Evolutionary conservation across 148 eudicot species (phyloP), one percentile per base, ranked within the genome.

Genomic region (Arbutus unedo): DNA sequence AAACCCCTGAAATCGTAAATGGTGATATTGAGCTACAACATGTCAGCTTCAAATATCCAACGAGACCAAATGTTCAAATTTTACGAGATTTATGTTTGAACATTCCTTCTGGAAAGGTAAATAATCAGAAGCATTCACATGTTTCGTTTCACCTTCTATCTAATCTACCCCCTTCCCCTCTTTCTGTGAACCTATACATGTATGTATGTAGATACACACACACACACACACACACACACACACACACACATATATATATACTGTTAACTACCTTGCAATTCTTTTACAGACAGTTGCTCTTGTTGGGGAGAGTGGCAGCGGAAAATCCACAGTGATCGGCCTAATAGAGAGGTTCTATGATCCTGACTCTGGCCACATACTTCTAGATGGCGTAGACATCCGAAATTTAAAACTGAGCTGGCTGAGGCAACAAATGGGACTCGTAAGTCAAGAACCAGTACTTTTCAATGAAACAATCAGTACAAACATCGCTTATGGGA

Each of bases 281-380:
- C 2, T 2, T 5, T 86, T 84, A 43, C 88, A 93, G 97, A 90
- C 94, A 11, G 91, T 95, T 62, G 97, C 93, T 31, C 89, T 95
- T 47, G 98, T 95, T 14, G 98, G 98, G 82, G 97, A 93, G 79
- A 95, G 96, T 72, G 98, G 98, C 0, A 87, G 94, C 57, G 98
- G 98, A 8, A 95, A 95, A 76, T 95, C 97, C 3, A 93, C 38
- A 31, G 91, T 91, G 1, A 89, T 95, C 66, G 85, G 92, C 80
- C 88, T 95, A 77, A 88, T 95, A 44, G 93, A 93, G 84, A 87
- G 98, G 80, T 95, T 95, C 76, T 95, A 95, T 50, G 91, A 91
- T 82, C 93, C 92, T 1, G 89, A 92, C 80, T 86, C 87, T 0
- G 98, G 98, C 15, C 84, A 49, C 15, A 64, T 95, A 21, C 74